Percentiles rank a stretch among this genome's conserved stretches.
Conservation (phyloP, 768 basidiomycete species). For the Pholiota molesta region DNA sequence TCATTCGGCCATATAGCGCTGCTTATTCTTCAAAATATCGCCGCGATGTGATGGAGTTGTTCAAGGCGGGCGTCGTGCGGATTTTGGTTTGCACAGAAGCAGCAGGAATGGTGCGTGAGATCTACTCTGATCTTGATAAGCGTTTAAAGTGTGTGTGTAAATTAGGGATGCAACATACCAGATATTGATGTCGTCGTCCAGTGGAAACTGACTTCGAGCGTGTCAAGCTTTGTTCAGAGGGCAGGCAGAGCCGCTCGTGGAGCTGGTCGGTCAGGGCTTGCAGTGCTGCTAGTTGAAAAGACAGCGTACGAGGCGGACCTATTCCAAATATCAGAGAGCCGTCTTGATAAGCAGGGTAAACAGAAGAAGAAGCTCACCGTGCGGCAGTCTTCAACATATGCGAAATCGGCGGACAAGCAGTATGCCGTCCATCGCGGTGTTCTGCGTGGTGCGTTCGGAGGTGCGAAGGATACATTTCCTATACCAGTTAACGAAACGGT, state of each 20-base stretch:
- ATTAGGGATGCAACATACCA: constrained; percentile 34
- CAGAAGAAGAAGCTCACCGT: constrained; percentile 4
- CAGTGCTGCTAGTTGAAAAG: constrained; percentile 30
- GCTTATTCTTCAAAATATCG: too few species aligned
- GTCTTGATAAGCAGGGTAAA: too few species aligned
- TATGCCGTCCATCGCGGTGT: constrained; percentile 16
- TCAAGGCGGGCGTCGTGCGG: constrained; percentile 15
- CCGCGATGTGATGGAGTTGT: too few species aligned
- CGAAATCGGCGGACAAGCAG: constrained; percentile 9
- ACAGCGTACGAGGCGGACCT: constrained; percentile 24
- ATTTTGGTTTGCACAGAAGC: constrained; percentile 29
- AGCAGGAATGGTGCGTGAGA: too few species aligned
- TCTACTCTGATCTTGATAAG: too few species aligned
- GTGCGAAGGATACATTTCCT: constrained; percentile 11
- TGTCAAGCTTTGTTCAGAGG: constrained; percentile 34
- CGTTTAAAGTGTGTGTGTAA: too few species aligned
- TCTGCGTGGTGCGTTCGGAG: constrained; percentile 16
- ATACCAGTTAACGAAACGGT: background rate
- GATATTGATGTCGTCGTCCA: constrained; percentile 40
- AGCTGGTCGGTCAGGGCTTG: constrained; percentile 20
- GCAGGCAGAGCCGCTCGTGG: constrained; percentile 35
- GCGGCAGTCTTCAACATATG: constrained; percentile 12
- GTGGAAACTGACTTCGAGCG: constrained; percentile 33
- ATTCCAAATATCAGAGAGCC: background rate
- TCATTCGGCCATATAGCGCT: too few species aligned